Evolutionary conservation across 352 stramenopile genomes (phyloP).

Genomic region (Phytopythium litorale): DNA sequence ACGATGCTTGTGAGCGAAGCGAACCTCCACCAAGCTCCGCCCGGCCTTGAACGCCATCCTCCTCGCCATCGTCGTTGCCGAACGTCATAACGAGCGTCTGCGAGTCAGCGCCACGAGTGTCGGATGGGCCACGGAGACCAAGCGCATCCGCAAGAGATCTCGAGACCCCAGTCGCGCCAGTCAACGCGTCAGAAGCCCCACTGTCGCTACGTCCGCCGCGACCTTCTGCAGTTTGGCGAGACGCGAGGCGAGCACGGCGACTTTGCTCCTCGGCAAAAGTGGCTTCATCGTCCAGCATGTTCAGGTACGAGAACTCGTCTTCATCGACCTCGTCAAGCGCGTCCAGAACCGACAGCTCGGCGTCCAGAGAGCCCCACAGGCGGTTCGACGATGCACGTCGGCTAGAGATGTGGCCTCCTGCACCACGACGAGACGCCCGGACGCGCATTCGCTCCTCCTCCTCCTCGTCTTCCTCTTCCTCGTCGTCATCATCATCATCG

Average conservation of each 20-base stretch:
- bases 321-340: conserved; percentile 79
- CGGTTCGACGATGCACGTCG: conserved; percentile 36
- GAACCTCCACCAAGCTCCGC: not conserved
- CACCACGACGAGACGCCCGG: conserved; percentile 37
- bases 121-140: not conserved
- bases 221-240: conserved; percentile 13
- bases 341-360: conserved; percentile 66
- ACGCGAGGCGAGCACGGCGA: conserved; percentile 28
- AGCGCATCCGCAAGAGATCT: conserved; percentile 4
- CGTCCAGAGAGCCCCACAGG: conserved; percentile 68
- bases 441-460: conserved; percentile 54
- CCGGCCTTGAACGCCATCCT: conserved; percentile 7
- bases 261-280: conserved; percentile 52
- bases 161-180: not conserved
- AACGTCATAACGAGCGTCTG: conserved; percentile 41
- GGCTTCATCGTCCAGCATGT: conserved; percentile 65
- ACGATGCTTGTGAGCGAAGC: not conserved
- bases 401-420: conserved; percentile 19
- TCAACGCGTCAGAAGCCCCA: not conserved
- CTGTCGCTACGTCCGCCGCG: not conserved
- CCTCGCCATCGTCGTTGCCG: conserved; percentile 28
- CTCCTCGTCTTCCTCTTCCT: conserved; percentile 52
- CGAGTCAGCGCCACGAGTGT: not conserved
- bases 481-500: conserved; percentile 52
- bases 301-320: conserved; percentile 82